Base-by-base conservation (phyloP, 2,329 filamentous ascomycete species). In the Diaporthe helianthi region DNA sequence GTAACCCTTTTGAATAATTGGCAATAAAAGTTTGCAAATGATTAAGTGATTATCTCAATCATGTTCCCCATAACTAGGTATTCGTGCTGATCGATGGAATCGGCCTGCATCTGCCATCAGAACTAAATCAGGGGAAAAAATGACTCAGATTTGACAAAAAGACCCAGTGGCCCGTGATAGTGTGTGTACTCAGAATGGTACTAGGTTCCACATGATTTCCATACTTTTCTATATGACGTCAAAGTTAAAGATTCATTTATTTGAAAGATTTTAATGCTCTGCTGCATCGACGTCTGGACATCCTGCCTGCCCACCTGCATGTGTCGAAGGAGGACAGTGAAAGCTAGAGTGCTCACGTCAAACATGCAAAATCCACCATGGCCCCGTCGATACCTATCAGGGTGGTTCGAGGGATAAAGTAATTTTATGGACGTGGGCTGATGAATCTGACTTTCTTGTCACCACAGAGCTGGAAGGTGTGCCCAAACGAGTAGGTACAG, bases 141-240 rank as follows among this genome's bases (percentile, higher is more conserved):
- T 63, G 58, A 63, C 41, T 63, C 58, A 63, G 58, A 24, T 36
- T 15, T 7, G 58, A 63, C 29, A 12, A 36, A n/a, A 63, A 49
- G 58, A 49, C 44, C 58, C 58, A 49, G 29, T 24, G 1, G 13
- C 13, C 58, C 26, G 13, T 63, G 22, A 24, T 36, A 36, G 15
- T 36, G n/a, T n/a, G n/a, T 19, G 22, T 47, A 36, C 12, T 24
- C 9, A 63, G 22, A 49, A 49, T 63, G 29, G n/a, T 31, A 63
- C 24, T 36, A 24, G 31, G 29, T 33, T 8, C 58, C 58, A 63
- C 58, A 26, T 63, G 29, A 31, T 33, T 63, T 36, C 26, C n/a
- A 36, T 24, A 15, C 7, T 49, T 49, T 63, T 63, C 29, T 19
- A 13, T 36, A 63, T 63, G 58, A 63, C 58, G 58, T 63, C 41